Percentiles rank a stretch among this genome's conserved stretches.
phyloP scores from a whole-genome alignment of 768 basidiomycete genomes.

The Termitomyces titanicus region DNA sequence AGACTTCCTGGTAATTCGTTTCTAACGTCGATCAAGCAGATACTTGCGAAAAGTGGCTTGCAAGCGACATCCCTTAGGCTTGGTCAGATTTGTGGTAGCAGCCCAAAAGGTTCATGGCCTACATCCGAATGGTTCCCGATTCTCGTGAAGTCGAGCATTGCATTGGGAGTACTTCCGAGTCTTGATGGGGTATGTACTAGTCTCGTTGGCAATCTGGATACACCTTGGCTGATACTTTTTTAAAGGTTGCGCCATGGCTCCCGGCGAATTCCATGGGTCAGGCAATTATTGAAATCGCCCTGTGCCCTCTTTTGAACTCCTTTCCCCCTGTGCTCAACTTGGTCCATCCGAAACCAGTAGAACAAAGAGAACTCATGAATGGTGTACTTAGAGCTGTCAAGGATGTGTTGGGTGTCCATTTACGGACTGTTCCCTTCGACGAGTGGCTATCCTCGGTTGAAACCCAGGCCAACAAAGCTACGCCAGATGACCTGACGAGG shows the following conservation, averaged over 20 bases:
- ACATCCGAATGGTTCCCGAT: neutral
- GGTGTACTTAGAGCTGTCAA: neutral
- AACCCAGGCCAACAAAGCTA: neutral
- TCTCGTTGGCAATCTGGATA: neutral
- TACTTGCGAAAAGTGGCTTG: neutral
- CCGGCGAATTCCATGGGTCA: neutral
- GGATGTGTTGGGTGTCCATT: neutral
- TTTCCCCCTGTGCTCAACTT: neutral
- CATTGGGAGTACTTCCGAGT: neutral
- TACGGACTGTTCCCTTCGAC: neutral
- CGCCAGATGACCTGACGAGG: neutral
- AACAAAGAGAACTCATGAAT: neutral
- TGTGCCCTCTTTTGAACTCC: neutral
- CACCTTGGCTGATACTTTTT: neutral
- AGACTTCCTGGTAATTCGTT: neutral
- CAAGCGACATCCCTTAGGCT: neutral
- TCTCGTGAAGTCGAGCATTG: neutral
- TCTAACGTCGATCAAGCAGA: neutral
- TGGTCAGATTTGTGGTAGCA: slow-evolving; percentile 1
- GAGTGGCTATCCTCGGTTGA: neutral
- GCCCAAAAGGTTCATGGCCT: neutral
- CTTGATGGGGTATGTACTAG: neutral
- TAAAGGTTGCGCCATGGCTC: neutral
- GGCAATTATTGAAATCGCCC: neutral
- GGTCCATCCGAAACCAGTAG: neutral